These are phyloP conservation scores for Postia placenta DNA, from an alignment of 768 basidiomycete genomes.

Conservation along the genomic window DNA sequence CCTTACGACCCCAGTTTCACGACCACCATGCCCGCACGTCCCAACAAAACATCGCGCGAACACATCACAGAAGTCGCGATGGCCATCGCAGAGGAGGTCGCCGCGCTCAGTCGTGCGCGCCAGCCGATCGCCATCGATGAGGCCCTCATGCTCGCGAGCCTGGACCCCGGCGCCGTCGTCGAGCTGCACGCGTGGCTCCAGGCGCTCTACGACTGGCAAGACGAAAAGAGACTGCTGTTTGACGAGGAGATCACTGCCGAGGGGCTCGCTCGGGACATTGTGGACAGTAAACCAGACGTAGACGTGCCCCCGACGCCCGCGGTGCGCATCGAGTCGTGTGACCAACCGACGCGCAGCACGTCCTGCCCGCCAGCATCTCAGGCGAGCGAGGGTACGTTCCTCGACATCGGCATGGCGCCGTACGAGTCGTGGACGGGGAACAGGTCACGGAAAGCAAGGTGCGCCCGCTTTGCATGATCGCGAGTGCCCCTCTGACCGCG, in stretches of 20 bases:
- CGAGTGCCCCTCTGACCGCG: neutral
- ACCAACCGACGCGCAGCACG: neutral
- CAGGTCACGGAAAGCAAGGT: constrained; percentile 13
- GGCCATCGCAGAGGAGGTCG: constrained; percentile 28
- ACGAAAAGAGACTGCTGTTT: constrained; percentile 24
- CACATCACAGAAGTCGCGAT: constrained; percentile 21
- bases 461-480: neutral
- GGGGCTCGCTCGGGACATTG: constrained; percentile 25
- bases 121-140: constrained; percentile 23
- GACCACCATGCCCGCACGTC: neutral
- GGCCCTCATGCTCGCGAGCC: constrained; percentile 27
- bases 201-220: constrained; percentile 25
- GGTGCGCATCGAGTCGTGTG: too few relatives aligned
- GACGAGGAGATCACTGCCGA: constrained; percentile 25
- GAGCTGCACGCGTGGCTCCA: constrained; percentile 29
- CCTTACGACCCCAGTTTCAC: neutral
- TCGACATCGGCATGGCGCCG: constrained; percentile 19
- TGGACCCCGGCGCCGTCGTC: constrained; percentile 26
- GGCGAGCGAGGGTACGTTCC: neutral
- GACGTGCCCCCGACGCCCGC: neutral
- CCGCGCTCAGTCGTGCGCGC: constrained; percentile 23
- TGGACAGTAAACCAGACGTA: neutral
- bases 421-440: constrained; percentile 16
- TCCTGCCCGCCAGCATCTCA: neutral
- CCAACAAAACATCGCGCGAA: neutral